Evolutionary conservation across 495 filamentous ascomycete genomes (phyloP).

Genomic region (Neurospora pannonica): DNA sequence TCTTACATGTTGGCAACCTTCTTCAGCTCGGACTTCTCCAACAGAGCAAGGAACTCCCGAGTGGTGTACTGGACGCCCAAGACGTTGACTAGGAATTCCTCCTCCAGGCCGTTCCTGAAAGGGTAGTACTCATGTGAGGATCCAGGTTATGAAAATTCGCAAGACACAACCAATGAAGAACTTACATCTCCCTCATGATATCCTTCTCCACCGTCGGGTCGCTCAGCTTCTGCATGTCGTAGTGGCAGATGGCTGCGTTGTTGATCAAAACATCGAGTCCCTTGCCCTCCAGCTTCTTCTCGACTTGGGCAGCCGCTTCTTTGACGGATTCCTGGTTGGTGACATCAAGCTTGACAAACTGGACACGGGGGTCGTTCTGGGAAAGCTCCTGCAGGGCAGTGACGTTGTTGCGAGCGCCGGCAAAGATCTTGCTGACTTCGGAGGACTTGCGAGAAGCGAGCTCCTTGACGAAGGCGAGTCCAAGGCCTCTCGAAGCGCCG

Average conservation of each 20-base stretch:
- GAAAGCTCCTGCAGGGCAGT: constrained; percentile 20
- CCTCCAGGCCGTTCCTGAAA: constrained; percentile 23
- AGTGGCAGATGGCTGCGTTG: constrained; percentile 15
- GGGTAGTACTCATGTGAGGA: not conserved
- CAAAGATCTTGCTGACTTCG: constrained; percentile 8
- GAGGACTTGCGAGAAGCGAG: constrained; percentile 22
- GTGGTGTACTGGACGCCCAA: constrained; percentile 34
- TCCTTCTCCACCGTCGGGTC: not conserved
- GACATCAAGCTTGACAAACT: constrained; percentile 21
- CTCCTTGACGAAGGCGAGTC: constrained; percentile 26
- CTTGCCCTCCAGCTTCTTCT: constrained; percentile 14
- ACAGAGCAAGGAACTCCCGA: constrained; percentile 35
- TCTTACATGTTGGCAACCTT: constrained; percentile 35
- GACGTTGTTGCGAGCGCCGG: constrained; percentile 2
- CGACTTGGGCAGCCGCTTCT: constrained; percentile 21
- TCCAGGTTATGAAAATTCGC: not conserved
- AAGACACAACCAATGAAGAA: not conserved
- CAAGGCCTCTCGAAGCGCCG: constrained; percentile 30
- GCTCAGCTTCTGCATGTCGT: not conserved
- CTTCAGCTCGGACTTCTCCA: constrained; percentile 35
- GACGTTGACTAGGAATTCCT: constrained; percentile 38
- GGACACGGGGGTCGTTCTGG: constrained; percentile 15
- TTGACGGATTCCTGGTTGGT: constrained; percentile 20
- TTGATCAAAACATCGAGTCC: constrained; percentile 29
- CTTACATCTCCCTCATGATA: constrained; percentile 11